Evolutionary conservation across 139 green algal genomes (phyloP).

Genomic region (Ettlia oleoabundans): DNA sequence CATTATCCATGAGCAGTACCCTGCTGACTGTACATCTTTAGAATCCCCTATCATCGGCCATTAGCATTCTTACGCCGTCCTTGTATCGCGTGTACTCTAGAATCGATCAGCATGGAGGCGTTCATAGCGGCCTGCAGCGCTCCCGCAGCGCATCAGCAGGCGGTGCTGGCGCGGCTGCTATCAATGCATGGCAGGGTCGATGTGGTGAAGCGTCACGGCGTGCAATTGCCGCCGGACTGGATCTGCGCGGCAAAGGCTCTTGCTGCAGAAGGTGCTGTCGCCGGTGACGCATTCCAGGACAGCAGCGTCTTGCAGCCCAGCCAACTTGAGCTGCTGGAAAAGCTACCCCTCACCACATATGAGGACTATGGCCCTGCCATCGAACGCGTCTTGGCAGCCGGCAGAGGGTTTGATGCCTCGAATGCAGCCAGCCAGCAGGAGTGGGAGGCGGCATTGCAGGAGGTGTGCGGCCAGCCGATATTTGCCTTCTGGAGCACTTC

Average conservation of each 20-base stretch:
- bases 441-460: neutral
- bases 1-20: too few species aligned
- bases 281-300: neutral
- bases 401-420: neutral
- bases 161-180: neutral
- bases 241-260: neutral
- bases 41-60: neutral
- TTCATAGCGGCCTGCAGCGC: neutral
- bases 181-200: neutral
- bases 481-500: slow-evolving; percentile 1
- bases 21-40: too few species aligned
- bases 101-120: too few species aligned
- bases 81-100: too few species aligned
- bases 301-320: neutral
- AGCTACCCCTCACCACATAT: neutral
- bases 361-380: neutral
- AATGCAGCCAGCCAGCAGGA: neutral
- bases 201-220: neutral
- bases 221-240: neutral
- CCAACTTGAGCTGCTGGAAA: neutral
- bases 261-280: neutral
- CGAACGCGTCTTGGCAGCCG: neutral
- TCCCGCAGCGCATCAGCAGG: neutral
- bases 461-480: neutral
- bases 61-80: too few species aligned